phyloP scores from a whole-genome alignment of 805 yeast genomes.

The Cyberlindnera lachancei region DNA sequence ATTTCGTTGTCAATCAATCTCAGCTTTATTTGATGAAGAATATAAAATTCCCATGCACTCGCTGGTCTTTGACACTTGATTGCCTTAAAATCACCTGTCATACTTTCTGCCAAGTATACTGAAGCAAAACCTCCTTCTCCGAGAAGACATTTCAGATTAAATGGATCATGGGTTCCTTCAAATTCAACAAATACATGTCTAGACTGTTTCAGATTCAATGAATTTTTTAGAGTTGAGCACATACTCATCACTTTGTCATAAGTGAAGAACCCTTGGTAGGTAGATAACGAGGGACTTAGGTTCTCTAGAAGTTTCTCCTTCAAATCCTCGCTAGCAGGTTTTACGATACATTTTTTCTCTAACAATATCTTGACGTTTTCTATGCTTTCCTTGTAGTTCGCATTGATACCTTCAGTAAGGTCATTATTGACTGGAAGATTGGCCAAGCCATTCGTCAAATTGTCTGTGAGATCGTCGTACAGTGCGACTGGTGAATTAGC shows the following conservation, averaged over 20 bases:
- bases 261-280: slow-evolving; percentile 25
- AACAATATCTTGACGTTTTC: slow-evolving; percentile 1
- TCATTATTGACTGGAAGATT: slow-evolving; percentile 26
- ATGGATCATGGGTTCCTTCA: slow-evolving; percentile 35
- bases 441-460: slow-evolving; percentile 27
- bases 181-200: slow-evolving; percentile 36
- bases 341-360: slow-evolving; percentile 17
- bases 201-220: slow-evolving; percentile 26
- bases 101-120: slow-evolving; percentile 63
- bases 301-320: slow-evolving; percentile 31
- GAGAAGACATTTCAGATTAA: slow-evolving; percentile 44
- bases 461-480: slow-evolving; percentile 29
- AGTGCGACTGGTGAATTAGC: slow-evolving; percentile 15
- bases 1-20: slow-evolving; percentile 25
- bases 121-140: slow-evolving; percentile 81
- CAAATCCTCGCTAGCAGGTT: slow-evolving; percentile 40
- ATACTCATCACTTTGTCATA: slow-evolving; percentile 28
- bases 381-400: slow-evolving; percentile 1
- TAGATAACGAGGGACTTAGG: slow-evolving; percentile 29
- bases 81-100: slow-evolving; percentile 50
- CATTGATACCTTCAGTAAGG: slow-evolving; percentile 25
- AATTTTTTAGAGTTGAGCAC: slow-evolving; percentile 27
- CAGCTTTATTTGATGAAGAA: slow-evolving; percentile 48
- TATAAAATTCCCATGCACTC: slow-evolving; percentile 75
- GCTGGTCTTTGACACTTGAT: slow-evolving; percentile 68